phyloP scores from a whole-genome alignment of 1,284 basidiomycete species.

The Cryptococcus neoformans region DNA sequence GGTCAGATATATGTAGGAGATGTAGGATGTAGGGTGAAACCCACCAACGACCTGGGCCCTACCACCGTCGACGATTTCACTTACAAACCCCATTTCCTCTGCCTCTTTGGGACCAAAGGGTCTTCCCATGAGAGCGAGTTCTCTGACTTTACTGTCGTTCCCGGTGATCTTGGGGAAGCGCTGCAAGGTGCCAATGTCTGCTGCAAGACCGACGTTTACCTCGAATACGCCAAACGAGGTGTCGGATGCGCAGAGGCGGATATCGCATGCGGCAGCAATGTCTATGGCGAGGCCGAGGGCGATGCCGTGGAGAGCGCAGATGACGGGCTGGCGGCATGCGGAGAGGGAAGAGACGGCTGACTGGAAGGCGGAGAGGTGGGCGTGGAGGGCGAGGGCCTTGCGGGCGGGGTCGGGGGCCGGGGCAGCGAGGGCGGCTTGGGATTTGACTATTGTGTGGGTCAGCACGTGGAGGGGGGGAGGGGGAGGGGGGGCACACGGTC shows the following conservation, averaged over 20 bases:
- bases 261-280: slow-evolving; percentile 74
- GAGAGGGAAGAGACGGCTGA: slow-evolving; percentile 66
- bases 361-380: slow-evolving; percentile 64
- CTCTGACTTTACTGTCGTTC: slow-evolving; percentile 72
- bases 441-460: too few relatives aligned
- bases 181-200: slow-evolving; percentile 86
- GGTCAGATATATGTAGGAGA: too few relatives aligned
- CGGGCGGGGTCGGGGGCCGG: slow-evolving; percentile 56
- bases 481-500: slow-evolving; percentile 55
- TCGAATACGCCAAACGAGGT: slow-evolving; percentile 78
- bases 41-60: slow-evolving; percentile 55
- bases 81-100: slow-evolving; percentile 69
- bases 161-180: slow-evolving; percentile 76
- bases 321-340: slow-evolving; percentile 75
- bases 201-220: slow-evolving; percentile 83
- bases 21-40: too few relatives aligned
- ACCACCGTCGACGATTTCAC: slow-evolving; percentile 67
- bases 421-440: slow-evolving; percentile 35
- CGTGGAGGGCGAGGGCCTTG: slow-evolving; percentile 55
- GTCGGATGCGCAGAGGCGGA: slow-evolving; percentile 67
- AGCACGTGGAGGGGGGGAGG: neutral
- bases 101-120: slow-evolving; percentile 71
- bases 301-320: slow-evolving; percentile 75
- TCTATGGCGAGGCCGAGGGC: slow-evolving; percentile 71
- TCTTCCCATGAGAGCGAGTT: slow-evolving; percentile 75